Base-by-base conservation (phyloP, 1,284 basidiomycete species). In the Earliella scabrosa region DNA sequence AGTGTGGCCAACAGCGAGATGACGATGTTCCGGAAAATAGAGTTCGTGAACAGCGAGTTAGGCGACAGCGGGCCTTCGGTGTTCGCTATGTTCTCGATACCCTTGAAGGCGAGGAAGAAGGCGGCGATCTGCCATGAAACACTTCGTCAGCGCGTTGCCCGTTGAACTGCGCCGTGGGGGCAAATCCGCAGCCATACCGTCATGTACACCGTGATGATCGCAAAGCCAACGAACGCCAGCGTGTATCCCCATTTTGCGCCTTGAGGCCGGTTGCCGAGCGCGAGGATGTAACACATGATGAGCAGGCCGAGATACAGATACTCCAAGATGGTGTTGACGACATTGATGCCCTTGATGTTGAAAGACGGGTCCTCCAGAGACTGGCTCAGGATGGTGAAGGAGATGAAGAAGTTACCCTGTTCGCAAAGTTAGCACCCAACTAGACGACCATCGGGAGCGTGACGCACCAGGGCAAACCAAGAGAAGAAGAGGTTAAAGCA, bases 181-280 rank as follows among this genome's bases (percentile, higher is more conserved):
- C 36, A 31, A 45, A 23, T 24, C 35, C 48, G 40, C 27, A 13
- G 9, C 66, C 87, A 45, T 52, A 95, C 93, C 59, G 85, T 92
- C 95, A 97, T 97, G 70, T 97, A 97, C 11, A 94, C 71, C 29
- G 94, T 97, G 59, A 97, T 87, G n/a, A 94, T 14, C 3, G 81
- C 93, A 72, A 95, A 97, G 0, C 93, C 92, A 34, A 95, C 67
- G 67, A 96, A 87, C 34, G 92, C 88, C 9, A 83, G 65, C 1
- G 92, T 95, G 70, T 95, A 97, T 8, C 83, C 84, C 80, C 87
- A 86, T 68, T 92, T 93, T 2, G 87, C 82, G 36, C 96, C 95
- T 66, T 95, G 93, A 3, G 97, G 96, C 36, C 95, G 77, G 71
- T 98, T 98, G 2, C 97, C 97, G 52, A 98, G 78, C 1, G 94